Evolutionary conservation across 176 grass and related monocot genomes (phyloP).

Genomic region (Paspalum notatum): DNA sequence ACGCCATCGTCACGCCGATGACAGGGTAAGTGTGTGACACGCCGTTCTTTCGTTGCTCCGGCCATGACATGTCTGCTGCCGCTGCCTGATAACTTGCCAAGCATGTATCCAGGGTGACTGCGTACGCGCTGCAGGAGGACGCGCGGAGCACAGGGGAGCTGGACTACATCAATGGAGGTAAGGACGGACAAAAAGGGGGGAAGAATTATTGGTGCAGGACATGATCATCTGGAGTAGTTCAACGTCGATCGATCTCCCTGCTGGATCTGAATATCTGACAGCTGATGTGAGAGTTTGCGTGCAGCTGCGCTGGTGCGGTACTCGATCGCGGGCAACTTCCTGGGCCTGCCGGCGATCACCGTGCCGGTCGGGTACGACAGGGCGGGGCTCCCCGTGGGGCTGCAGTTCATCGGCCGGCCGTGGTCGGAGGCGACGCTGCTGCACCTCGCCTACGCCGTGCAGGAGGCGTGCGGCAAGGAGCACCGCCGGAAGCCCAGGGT

Average conservation of each 20-base stretch:
- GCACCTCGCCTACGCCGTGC: slow-evolving; percentile 68
- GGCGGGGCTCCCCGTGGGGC: slow-evolving; percentile 72
- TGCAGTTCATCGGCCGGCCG: slow-evolving; percentile 84
- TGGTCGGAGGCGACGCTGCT: slow-evolving; percentile 93
- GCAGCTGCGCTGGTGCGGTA: slow-evolving; percentile 81
- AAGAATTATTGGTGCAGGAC: too few species aligned
- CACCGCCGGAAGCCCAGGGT: slow-evolving; percentile 59
- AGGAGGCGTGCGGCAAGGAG: slow-evolving; percentile 58
- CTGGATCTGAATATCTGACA: background rate
- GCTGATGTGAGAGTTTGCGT: background rate
- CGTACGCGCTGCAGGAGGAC: slow-evolving; percentile 63
- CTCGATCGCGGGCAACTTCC: slow-evolving; percentile 92
- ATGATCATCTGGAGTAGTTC: too few species aligned
- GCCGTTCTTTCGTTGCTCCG: too few species aligned
- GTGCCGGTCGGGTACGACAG: slow-evolving; percentile 71
- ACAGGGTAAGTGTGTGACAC: slow-evolving; percentile 47
- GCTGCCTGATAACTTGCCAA: background rate
- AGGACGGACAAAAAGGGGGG: background rate
- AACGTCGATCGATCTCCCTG: too few species aligned
- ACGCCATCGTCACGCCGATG: slow-evolving; percentile 87
- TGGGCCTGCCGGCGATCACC: slow-evolving; percentile 87
- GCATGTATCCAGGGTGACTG: slow-evolving; percentile 57
- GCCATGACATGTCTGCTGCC: background rate
- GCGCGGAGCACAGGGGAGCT: slow-evolving; percentile 70
- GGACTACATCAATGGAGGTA: slow-evolving; percentile 95